Percentiles rank a stretch among this genome's conserved stretches.
These are phyloP conservation scores for Alternaria conjuncta DNA, from an alignment of 2,329 filamentous ascomycete species.

Conservation along the genomic window DNA sequence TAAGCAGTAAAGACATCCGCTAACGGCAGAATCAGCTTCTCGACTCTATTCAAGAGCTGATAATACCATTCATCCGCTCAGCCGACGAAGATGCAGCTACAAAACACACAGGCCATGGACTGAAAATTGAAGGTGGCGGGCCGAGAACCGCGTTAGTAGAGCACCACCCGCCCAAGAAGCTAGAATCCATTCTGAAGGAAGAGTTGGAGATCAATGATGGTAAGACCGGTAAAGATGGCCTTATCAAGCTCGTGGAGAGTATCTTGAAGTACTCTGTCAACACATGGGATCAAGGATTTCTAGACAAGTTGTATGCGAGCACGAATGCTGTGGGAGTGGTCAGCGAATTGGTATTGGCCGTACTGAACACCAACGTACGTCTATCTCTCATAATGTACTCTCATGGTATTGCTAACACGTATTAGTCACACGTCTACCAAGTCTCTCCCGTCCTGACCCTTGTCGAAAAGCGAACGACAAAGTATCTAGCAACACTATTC, in stretches of 20 bases:
- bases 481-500: constrained; percentile 75
- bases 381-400: background rate
- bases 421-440: constrained; percentile 83
- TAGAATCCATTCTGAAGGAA: constrained; percentile 47
- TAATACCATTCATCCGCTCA: constrained; percentile 73
- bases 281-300: constrained; percentile 97
- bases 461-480: constrained; percentile 83
- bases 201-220: constrained; percentile 46
- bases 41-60: constrained; percentile 67
- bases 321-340: constrained; percentile 87
- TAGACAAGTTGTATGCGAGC: constrained; percentile 93
- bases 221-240: constrained; percentile 52
- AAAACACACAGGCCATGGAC: constrained; percentile 63
- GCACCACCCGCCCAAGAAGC: constrained; percentile 52
- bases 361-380: constrained; percentile 84
- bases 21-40: constrained; percentile 15
- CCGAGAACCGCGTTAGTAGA: constrained; percentile 54
- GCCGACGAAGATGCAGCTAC: constrained; percentile 69
- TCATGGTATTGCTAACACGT: background rate
- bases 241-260: constrained; percentile 63
- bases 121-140: constrained; percentile 68
- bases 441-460: constrained; percentile 88
- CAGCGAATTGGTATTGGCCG: constrained; percentile 81
- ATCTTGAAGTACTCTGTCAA: constrained; percentile 89
- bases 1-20: background rate